Base-by-base conservation (phyloP, 2,329 filamentous ascomycete genomes). In the Penicillium sp. region DNA sequence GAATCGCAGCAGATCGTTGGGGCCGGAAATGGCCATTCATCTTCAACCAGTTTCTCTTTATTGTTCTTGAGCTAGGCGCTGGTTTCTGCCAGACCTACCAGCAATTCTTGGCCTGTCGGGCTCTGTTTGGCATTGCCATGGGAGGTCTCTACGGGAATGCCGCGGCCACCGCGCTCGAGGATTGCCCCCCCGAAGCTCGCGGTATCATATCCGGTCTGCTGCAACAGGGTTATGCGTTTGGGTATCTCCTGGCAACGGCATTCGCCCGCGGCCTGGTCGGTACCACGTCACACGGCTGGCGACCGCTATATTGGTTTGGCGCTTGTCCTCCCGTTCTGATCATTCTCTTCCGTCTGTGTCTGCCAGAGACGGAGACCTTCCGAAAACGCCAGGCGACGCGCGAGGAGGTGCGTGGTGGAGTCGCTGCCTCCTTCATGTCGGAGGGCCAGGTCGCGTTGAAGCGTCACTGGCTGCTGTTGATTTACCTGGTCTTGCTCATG, bases 281-380 rank as follows among this genome's bases (percentile, higher is more conserved):
- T 63, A 93, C 87, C 1, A 91, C 87, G 0, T 64, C 80, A 1
- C 83, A 94, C 59, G 81, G 77, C 36, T 95, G 89, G 89, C 76
- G 89, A 6, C 87, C 88, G 0, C 72, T 94, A 0, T 94, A 83
- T 72, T 95, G 89, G 88, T 94, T 94, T 63, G 88, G 83, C 9
- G 87, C 88, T 4, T 78, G 83, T 25, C 86, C 87, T 0, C 89
- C 89, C 0, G 75, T 89, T 2, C 64, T 94, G 20, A 84, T 94
- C 65, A 94, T 94, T 58, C 57, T 81, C 39, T 88, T 86, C 73
- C 83, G 89, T 21, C 70, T 91, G 15, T 80, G 77, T 60, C 75
- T 95, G 1, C 85, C 86, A 4, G 89, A 95, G 69, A 94, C 88
- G 0, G 69, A 84, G 31, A 77, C 81, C 1, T 94, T 84, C 65